Evolutionary conservation across 2,329 filamentous ascomycete genomes (phyloP), one percentile per base, ranked within the genome.

Genomic region (Beauveria scarabaeidicola): DNA sequence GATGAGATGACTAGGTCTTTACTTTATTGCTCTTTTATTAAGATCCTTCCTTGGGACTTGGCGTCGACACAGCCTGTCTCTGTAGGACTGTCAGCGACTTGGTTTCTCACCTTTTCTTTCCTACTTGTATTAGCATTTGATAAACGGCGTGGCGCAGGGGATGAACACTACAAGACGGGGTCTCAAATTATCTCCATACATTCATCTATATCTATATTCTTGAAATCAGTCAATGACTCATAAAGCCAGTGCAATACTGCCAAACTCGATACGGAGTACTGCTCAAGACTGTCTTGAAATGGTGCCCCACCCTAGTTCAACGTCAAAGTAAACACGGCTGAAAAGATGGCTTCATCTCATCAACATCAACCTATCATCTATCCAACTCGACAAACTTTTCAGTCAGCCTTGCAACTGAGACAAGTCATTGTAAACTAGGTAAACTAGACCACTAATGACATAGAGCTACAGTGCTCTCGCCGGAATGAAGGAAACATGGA

Each of bases 401-500:
- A 23, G 41, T 8, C 19, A 8, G 17, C 10, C 41, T 21, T 36
- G 1, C 10, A 54, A 46, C 15, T n/a, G 9, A 6, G 5, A 17
- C 15, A 9, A 36, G 11, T 8, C 3, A 32, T 5, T 19, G 17
- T 10, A 5, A 36, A 50, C 1, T 32, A 5, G 29, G 17, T 10
- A 5, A 36, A 50, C 1, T 32, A 5, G 29, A 32, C 29, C 8
- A 17, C 3, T 17, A 15, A 27, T 23, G 19, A 11, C 9, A 55
- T 56, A 47, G 43, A 38, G 17, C 8, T 10, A 43, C 10, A 3
- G 19, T 25, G 19, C 21, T 48, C 15, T n/a, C 15, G 11, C 15
- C 25, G 56, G 40, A 38, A 58, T 58, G 46, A 53, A 29, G 41
- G 41, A 17, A 59, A 32, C 48, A 67, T 67, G 66, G 64, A 66